phyloP scores from a whole-genome alignment of 2,329 filamentous ascomycete genomes.

The Curvularia hawaiiensis region DNA sequence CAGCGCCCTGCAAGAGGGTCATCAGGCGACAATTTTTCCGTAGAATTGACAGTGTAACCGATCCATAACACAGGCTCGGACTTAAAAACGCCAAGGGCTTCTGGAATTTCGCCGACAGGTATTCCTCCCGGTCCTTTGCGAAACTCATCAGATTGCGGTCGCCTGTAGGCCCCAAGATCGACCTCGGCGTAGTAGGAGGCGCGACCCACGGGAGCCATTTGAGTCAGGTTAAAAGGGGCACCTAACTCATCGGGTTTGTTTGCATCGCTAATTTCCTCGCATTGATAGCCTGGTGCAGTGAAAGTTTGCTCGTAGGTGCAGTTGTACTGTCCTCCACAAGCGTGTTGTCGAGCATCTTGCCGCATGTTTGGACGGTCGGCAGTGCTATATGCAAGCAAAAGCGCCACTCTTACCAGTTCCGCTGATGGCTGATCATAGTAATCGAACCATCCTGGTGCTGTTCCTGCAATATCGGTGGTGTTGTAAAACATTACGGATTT shows the following conservation, averaged over 20 bases:
- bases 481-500: conserved; percentile 43
- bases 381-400: conserved; percentile 40
- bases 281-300: conserved; percentile 41
- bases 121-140: conserved; percentile 39
- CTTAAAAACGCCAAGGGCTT: conserved; percentile 36
- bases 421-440: conserved; percentile 45
- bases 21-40: conserved; percentile 21
- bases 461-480: conserved; percentile 35
- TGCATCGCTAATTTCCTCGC: conserved; percentile 35
- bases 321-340: conserved; percentile 44
- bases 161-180: conserved; percentile 35
- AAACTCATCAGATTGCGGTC: conserved; percentile 30
- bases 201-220: conserved; percentile 37
- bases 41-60: conserved; percentile 40
- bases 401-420: conserved; percentile 34
- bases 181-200: conserved; percentile 40
- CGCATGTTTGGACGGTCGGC: conserved; percentile 31
- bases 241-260: conserved; percentile 26
- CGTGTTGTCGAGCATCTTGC: conserved; percentile 41
- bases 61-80: conserved; percentile 45
- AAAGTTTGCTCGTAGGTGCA: conserved; percentile 43
- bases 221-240: conserved; percentile 41
- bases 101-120: conserved; percentile 25
- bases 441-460: conserved; percentile 36
- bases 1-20: conserved; percentile 33